Evolutionary conservation across 352 stramenopile species (phyloP).

Genomic region (Pythium brachiatum): DNA sequence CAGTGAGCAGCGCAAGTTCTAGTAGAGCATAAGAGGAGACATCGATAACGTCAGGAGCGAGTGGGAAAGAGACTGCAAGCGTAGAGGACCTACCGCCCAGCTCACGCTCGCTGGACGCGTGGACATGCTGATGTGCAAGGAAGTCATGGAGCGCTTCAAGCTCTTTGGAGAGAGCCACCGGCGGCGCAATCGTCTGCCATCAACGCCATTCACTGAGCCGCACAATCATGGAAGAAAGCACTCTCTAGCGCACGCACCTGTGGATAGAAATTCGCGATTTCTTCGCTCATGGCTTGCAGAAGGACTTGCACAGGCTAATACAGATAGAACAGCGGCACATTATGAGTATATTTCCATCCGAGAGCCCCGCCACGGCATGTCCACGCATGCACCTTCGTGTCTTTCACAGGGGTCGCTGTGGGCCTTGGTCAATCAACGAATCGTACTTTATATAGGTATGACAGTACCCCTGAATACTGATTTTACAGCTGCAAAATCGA

Average conservation of each 20-base stretch:
- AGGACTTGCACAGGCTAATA: neutral
- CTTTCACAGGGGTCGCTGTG: too few relatives aligned
- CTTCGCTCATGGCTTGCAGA: constrained; percentile 11
- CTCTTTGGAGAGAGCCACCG: constrained; percentile 47
- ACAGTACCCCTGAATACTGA: too few relatives aligned
- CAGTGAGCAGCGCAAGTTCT: constrained; percentile 50
- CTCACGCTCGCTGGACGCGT: constrained; percentile 35
- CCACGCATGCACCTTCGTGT: too few relatives aligned
- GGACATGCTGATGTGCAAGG: constrained; percentile 43
- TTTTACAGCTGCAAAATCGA: too few relatives aligned
- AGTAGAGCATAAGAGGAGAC: neutral
- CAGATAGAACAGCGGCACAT: neutral
- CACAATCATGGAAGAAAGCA: neutral
- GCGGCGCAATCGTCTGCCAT: constrained; percentile 57
- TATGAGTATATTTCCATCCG: neutral
- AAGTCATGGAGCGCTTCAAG: constrained; percentile 60
- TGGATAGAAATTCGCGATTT: constrained; percentile 21
- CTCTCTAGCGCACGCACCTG: constrained; percentile 6
- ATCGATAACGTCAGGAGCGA: too few relatives aligned
- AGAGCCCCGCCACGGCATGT: neutral
- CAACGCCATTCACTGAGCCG: neutral
- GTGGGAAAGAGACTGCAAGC: too few relatives aligned
- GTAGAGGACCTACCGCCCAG: constrained; percentile 35
- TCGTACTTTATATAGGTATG: too few relatives aligned
- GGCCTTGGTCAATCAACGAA: too few relatives aligned